These are phyloP conservation scores for Chimonanthus salicifolius DNA, from an alignment of 164 flowering plant species.

Conservation along the genomic window DNA sequence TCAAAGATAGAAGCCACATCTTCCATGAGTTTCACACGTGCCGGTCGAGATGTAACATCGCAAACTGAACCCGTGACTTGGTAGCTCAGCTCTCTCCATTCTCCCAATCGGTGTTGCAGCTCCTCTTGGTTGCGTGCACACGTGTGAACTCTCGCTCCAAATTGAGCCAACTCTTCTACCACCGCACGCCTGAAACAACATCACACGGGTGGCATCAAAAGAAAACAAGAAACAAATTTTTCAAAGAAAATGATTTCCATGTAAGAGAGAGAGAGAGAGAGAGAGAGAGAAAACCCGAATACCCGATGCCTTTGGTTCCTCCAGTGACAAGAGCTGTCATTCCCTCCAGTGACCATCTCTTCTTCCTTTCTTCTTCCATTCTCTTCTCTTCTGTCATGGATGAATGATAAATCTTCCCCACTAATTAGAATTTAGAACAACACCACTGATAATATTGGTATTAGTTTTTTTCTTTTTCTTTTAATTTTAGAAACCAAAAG, in stretches of 20 bases:
- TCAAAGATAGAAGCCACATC: conserved; percentile 22
- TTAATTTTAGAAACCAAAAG: no score
- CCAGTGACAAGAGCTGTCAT: conserved; percentile 28
- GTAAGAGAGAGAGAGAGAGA: no score
- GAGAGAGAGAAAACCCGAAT: not conserved
- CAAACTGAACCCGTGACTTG: conserved; percentile 42
- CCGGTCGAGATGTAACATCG: conserved; percentile 29
- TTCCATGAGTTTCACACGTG: conserved; percentile 40
- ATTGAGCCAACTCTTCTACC: conserved; percentile 49
- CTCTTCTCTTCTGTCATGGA: not conserved
- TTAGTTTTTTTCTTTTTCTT: no score
- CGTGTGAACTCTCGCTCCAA: conserved; percentile 46
- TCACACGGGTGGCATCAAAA: not conserved
- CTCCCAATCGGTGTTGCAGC: conserved; percentile 12
- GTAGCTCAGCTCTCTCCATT: conserved; percentile 6
- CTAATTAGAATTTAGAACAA: no score
- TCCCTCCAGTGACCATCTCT: conserved; percentile 30
- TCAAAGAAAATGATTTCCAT: no score
- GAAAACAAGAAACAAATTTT: not conserved
- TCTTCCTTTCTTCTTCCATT: not conserved
- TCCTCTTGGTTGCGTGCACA: conserved; percentile 40
- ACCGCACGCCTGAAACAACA: conserved; percentile 29
- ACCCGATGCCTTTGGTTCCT: conserved; percentile 28
- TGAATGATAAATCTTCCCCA: no score
- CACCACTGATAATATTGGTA: no score